Evolutionary conservation across 1,284 basidiomycete genomes (phyloP), one percentile per base, ranked within the genome.

Genomic region (Mrakiaceae sp.): DNA sequence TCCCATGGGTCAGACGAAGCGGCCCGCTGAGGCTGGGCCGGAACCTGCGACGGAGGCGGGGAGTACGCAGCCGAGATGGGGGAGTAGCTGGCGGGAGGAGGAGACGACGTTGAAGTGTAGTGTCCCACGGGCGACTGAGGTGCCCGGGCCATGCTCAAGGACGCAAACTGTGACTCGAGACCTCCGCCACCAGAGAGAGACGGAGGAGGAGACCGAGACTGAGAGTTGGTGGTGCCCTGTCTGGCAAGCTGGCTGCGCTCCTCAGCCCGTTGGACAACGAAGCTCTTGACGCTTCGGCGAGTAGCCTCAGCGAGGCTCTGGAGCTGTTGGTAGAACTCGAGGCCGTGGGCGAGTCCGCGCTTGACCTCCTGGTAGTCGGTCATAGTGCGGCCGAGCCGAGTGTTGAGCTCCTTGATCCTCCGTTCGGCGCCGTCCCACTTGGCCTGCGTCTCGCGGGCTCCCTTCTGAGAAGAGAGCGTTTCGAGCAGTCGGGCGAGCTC

Each of bases 321-420:
- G n/a, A 97, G 79, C 68, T 94, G 89, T 5, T 79, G 80, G 74
- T 98, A 97, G 76, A 96, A 98, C 58, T 86, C 84, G 3, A 90
- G 77, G 0, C 92, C 95, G 74, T 93, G 94, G 16, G 86, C 90
- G 71, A 69, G 75, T 3, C 91, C 93, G 70, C 88, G 87, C 10
- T 87, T 79, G 49, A 93, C 87, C 76, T 97, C 90, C 78, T 86
- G 86, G 74, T 92, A 94, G 3, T 82, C 82, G 68, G 94, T 90
- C 55, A 87, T 82, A 0, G 90, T 88, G 39, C 81, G 78, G 5
- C 82, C 83, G 71, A 97, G 86, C 55, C 87, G 79, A 58, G 82
- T 79, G 47, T 88, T 82, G 14, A 85, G 81, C 49, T 89, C 87
- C 66, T 85, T 84, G 74, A 90, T 86, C 67, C 82, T 80, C 71